phyloP scores from a whole-genome alignment of 345 rosid genomes.

The Boechera stricta region DNA sequence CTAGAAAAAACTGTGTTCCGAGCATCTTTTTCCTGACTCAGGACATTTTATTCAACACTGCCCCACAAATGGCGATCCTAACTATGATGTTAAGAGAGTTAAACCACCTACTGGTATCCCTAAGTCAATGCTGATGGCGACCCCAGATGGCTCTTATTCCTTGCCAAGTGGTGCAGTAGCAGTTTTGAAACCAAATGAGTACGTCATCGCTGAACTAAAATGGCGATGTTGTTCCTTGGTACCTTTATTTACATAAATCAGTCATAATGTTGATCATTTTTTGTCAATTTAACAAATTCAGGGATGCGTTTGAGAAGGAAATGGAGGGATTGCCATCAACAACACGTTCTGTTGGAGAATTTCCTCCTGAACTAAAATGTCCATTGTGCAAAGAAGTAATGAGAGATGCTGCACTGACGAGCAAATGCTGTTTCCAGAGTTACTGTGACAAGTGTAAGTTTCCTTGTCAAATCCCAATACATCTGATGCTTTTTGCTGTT shows the following conservation, averaged over 20 bases:
- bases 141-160: slow-evolving; percentile 90
- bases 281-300: slow-evolving; percentile 36
- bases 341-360: slow-evolving; percentile 75
- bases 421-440: slow-evolving; percentile 90
- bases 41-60: slow-evolving; percentile 99
- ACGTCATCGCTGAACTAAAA: slow-evolving; percentile 38
- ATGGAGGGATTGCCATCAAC: slow-evolving; percentile 92
- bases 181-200: slow-evolving; percentile 95
- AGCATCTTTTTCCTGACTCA: slow-evolving; percentile 42
- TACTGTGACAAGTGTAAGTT: slow-evolving; percentile 87
- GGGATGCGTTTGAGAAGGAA: slow-evolving; percentile 98
- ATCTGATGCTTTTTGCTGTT: slow-evolving; percentile 16
- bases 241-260: slow-evolving; percentile 1
- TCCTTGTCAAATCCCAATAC: slow-evolving; percentile 12
- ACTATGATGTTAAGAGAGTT: slow-evolving; percentile 80
- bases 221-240: background rate
- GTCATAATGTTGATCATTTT: slow-evolving; percentile 6
- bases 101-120: slow-evolving; percentile 98
- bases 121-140: slow-evolving; percentile 92
- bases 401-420: slow-evolving; percentile 91
- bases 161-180: slow-evolving; percentile 96
- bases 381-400: slow-evolving; percentile 92
- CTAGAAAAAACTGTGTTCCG: slow-evolving; percentile 5
- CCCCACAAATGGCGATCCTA: slow-evolving; percentile 96
- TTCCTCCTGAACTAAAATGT: slow-evolving; percentile 95